A percentile compares a stretch with the other conserved stretches of the same genome.
Evolutionary conservation across 2,329 filamentous ascomycete genomes (phyloP).

Genomic region (Septoria linicola): DNA sequence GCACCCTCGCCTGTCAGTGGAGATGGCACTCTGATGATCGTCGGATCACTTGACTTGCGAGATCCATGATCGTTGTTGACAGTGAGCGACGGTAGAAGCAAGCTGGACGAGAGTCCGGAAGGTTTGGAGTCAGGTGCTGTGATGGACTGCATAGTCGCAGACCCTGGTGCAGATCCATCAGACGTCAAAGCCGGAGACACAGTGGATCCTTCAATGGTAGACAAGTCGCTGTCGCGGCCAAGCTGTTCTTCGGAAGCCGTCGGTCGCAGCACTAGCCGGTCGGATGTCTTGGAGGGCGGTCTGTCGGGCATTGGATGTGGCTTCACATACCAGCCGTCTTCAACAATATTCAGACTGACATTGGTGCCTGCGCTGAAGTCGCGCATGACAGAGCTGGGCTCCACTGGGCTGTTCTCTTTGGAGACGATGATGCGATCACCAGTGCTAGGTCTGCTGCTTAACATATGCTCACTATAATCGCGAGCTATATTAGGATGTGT

Average conservation of each 20-base stretch:
- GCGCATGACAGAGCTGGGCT: conserved; percentile 23
- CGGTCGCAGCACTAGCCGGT: conserved; percentile 34
- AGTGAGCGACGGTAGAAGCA: conserved; percentile 41
- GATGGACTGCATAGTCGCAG: not conserved
- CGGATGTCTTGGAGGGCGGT: conserved; percentile 27
- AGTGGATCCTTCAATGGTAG: conserved; percentile 17
- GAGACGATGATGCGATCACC: conserved; percentile 34
- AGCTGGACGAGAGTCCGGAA: not conserved
- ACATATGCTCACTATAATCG: conserved; percentile 8
- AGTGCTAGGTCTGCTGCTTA: conserved; percentile 34
- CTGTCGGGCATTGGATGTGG: conserved; percentile 21
- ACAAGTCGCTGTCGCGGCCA: conserved; percentile 11
- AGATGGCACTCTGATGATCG: conserved; percentile 24
- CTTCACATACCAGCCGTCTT: conserved; percentile 30
- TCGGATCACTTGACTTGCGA: conserved; percentile 34
- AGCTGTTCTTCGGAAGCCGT: conserved; percentile 36
- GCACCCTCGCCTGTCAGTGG: conserved; percentile 40
- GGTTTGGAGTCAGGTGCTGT: not conserved
- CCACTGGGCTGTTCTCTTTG: conserved; percentile 17
- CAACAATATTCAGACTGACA: conserved; percentile 27
- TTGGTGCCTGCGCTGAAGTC: conserved; percentile 31
- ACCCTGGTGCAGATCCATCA: not conserved
- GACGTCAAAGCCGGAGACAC: conserved; percentile 11
- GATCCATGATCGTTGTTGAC: conserved; percentile 49
- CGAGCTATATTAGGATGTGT: conserved; percentile 14